Percentiles rank a stretch among this genome's conserved stretches.
phyloP scores from a whole-genome alignment of 345 rosid species.

The Jatropha curcas region DNA sequence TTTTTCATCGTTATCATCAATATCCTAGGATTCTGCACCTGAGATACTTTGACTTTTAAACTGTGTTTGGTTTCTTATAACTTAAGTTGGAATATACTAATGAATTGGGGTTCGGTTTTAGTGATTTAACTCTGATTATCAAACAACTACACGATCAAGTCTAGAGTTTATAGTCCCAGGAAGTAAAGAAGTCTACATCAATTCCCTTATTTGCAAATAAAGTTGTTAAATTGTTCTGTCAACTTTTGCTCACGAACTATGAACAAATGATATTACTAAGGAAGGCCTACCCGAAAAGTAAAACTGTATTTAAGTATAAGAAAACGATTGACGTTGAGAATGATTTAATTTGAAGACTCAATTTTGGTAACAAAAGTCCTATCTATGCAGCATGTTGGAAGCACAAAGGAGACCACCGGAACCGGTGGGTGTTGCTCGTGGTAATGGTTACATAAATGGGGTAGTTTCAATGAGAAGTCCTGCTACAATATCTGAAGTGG shows the following conservation, averaged over 20 bases:
- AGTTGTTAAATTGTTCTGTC: background rate
- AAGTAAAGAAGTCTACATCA: background rate
- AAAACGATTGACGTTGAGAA: background rate
- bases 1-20: slow-evolving; percentile 13
- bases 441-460: slow-evolving; percentile 58
- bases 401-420: slow-evolving; percentile 47
- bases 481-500: slow-evolving; percentile 59
- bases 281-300: background rate
- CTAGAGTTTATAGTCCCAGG: background rate
- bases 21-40: slow-evolving; percentile 25
- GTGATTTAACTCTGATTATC: background rate
- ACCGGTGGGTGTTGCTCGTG: slow-evolving; percentile 39
- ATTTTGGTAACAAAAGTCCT: slow-evolving; percentile 13
- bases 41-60: slow-evolving; percentile 20
- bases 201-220: slow-evolving; percentile 7
- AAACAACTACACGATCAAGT: background rate
- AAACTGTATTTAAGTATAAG: background rate
- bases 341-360: background rate
- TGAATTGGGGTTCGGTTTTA: slow-evolving; percentile 7
- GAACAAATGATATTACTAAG: background rate
- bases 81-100: slow-evolving; percentile 14
- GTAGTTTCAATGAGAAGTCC: slow-evolving; percentile 55
- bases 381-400: slow-evolving; percentile 58
- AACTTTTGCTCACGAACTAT: background rate
- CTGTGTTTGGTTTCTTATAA: slow-evolving; percentile 16